Conservation (phyloP, 768 basidiomycete species). For the Pisolithus sp. region DNA sequence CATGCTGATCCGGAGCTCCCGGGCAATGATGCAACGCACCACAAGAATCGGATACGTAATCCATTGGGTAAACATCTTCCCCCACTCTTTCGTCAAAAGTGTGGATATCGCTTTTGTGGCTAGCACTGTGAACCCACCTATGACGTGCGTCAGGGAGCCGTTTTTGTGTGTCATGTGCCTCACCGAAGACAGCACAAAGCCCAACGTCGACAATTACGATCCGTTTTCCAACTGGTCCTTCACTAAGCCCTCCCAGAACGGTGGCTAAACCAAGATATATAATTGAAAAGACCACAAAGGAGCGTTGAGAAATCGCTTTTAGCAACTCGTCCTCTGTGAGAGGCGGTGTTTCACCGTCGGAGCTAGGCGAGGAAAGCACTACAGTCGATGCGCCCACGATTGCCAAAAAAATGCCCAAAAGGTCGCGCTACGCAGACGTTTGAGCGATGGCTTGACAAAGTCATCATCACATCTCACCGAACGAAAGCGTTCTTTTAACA, state of each 20-base stretch:
- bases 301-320: slow-evolving; percentile 57
- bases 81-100: slow-evolving; percentile 71
- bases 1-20: slow-evolving; percentile 2
- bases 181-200: slow-evolving; percentile 80
- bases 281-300: slow-evolving; percentile 72
- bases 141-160: neutral
- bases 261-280: slow-evolving; percentile 53
- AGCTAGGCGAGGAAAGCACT: slow-evolving; percentile 73
- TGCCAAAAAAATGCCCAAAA: slow-evolving; percentile 73
- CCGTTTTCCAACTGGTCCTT: slow-evolving; percentile 51
- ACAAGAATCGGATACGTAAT: slow-evolving; percentile 76
- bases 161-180: neutral
- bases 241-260: slow-evolving; percentile 61
- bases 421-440: slow-evolving; percentile 49
- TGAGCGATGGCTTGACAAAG: slow-evolving; percentile 10
- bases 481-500: slow-evolving; percentile 78
- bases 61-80: slow-evolving; percentile 70
- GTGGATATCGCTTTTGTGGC: slow-evolving; percentile 91
- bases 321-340: slow-evolving; percentile 65
- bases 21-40: slow-evolving; percentile 34
- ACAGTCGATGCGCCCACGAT: slow-evolving; percentile 88
- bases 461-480: slow-evolving; percentile 39
- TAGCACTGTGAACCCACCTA: slow-evolving; percentile 92
- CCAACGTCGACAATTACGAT: slow-evolving; percentile 85
- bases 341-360: slow-evolving; percentile 47